Percentiles rank a stretch among this genome's conserved stretches.
Conservation (phyloP, 345 rosid genomes). For the Erodium maritimum region DNA sequence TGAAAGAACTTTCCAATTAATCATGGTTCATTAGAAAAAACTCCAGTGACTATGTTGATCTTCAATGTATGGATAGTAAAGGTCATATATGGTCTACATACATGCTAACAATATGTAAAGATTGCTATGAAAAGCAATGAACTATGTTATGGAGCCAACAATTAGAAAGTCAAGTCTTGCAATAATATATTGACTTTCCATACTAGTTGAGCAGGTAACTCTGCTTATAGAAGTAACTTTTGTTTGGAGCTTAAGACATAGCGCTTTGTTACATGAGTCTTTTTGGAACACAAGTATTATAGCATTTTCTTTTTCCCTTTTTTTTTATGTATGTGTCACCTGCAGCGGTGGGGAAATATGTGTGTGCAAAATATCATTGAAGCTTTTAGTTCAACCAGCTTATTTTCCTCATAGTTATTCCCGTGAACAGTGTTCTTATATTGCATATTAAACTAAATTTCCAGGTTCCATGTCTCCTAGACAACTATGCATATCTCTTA, state of each 20-base stretch:
- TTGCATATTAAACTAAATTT: constrained; percentile 2
- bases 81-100: background rate
- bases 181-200: background rate
- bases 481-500: constrained; percentile 87
- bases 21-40: no score
- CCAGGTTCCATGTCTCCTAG: constrained; percentile 86
- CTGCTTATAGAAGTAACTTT: background rate
- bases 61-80: background rate
- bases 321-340: background rate
- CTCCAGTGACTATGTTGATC: no score
- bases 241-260: background rate
- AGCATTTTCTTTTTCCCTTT: background rate
- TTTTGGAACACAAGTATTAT: background rate
- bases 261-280: background rate
- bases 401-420: background rate
- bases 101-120: no score
- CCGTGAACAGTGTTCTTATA: background rate
- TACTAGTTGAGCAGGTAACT: background rate
- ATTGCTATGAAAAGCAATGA: background rate
- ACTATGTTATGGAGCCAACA: no score
- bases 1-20: no score
- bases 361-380: background rate
- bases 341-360: background rate
- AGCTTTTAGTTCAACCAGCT: background rate
- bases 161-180: background rate